Evolutionary conservation across 1,139 yeast species (phyloP), one percentile per base, ranked within the genome.

Genomic region (Debaryomyces sp.): DNA sequence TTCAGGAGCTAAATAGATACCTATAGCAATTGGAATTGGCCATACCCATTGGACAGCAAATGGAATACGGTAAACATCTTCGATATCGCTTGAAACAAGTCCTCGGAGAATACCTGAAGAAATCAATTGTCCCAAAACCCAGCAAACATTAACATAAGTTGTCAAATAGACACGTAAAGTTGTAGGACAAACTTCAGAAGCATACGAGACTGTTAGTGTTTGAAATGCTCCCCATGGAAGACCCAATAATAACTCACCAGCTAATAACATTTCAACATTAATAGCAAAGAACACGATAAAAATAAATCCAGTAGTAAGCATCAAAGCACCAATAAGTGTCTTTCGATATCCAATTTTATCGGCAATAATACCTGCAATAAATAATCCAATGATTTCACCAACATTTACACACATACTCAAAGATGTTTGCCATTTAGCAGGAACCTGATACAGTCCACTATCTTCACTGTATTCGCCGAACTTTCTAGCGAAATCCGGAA

Each of bases 11-110:
- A 69, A 54, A 50, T 45, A 71, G 22, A 72, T 67, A 36, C 74
- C 77, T 37, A 71, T 56, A 27, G 64, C 59, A 26, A 74, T 65
- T 4, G 78, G 84, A 47, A 80, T 53, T 2, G 87, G 86, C 87
- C 87, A 84, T 8, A 77, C 58, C 87, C 87, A 83, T 62, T 82
- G 87, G 41, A 72, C 52, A 26, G 77, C 79, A 56, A 68, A 72
- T 3, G 77, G 74, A 45, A 73, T 63, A 46, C 64, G 63, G 58
- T 74, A 78, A 9, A 80, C 68, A 51, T 63, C 50, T 17, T 60
- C 48, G 15, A 67, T 61, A 23, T 57, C 53, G 36, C 67, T 58
- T 38, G 60, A 57, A 13, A 67, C 63, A 47, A 70, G 63, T 23
- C 70, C 79, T 52, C 73, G 70, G 48, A 77, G 64, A 24, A 80